These are phyloP conservation scores for Chlorophyllum brunneum DNA, from an alignment of 768 basidiomycete species.

Conservation along the genomic window DNA sequence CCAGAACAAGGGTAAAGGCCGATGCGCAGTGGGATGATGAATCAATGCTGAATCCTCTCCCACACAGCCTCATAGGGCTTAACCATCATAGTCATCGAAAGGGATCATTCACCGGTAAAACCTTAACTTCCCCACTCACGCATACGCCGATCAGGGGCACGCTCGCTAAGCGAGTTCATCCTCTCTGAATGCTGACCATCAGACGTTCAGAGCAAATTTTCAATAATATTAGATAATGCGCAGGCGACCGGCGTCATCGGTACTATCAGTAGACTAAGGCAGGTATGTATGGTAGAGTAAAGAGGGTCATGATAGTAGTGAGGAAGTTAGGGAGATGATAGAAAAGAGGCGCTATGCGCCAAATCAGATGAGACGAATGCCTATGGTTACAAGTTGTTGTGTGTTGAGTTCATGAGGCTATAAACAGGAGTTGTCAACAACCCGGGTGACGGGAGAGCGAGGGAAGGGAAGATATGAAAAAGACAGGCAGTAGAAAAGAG, in stretches of 20 bases:
- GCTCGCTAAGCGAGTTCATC: too few relatives aligned
- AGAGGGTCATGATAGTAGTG: not conserved
- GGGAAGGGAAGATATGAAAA: not conserved
- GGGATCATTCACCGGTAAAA: not conserved
- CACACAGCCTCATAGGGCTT: not conserved
- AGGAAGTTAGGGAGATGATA: too few relatives aligned
- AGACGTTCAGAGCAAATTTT: too few relatives aligned
- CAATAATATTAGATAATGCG: constrained; percentile 13
- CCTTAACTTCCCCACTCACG: constrained; percentile 2
- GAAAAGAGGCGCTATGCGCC: constrained; percentile 6
- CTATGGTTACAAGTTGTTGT: constrained; percentile 23
- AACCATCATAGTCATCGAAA: not conserved
- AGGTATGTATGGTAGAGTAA: not conserved
- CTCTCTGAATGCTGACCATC: too few relatives aligned
- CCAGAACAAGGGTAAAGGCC: too few relatives aligned
- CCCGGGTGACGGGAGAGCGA: constrained; percentile 1
- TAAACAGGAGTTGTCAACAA: constrained; percentile 1
- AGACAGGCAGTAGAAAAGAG: not conserved
- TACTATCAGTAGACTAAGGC: not conserved
- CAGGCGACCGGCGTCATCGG: not conserved
- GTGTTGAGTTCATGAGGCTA: constrained; percentile 6
- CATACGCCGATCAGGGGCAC: constrained; percentile 1
- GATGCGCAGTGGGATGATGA: too few relatives aligned
- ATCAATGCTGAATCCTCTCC: not conserved
- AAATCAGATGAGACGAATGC: constrained; percentile 12